A percentile compares a stretch with the other conserved stretches of the same genome.
phyloP scores from a whole-genome alignment of 2,329 filamentous ascomycete genomes.

The Sclerotinia spermophila region DNA sequence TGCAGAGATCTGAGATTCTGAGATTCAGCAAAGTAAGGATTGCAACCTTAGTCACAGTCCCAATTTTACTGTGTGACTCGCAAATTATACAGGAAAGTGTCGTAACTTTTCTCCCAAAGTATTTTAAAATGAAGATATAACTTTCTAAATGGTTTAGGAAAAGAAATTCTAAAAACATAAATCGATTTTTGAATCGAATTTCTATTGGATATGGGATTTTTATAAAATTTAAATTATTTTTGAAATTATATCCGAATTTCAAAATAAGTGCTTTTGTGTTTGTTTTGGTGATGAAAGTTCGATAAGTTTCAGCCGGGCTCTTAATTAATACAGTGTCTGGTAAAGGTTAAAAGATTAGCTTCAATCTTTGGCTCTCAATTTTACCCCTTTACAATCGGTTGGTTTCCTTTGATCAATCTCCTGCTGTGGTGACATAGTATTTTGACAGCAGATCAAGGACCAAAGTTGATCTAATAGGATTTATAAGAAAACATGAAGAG shows the following conservation, averaged over 20 bases:
- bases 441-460: constrained; percentile 2
- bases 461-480: background rate
- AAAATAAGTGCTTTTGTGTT: no score
- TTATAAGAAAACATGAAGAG: background rate
- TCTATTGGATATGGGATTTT: no score
- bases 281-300: no score
- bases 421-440: background rate
- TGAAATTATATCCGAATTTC: no score
- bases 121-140: no score
- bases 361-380: background rate
- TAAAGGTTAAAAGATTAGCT: background rate
- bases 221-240: no score
- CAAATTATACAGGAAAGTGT: constrained; percentile 10
- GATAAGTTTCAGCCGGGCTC: no score
- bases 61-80: background rate
- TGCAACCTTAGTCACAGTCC: background rate
- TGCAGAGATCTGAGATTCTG: background rate
- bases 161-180: no score
- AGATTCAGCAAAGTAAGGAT: background rate
- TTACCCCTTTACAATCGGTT: constrained; percentile 8
- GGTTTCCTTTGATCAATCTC: background rate
- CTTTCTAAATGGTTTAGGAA: no score
- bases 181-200: no score
- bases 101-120: no score
- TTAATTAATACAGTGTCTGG: no score